Base-by-base conservation (phyloP, 2,329 filamentous ascomycete genomes). In the Ceratocystis variospora region DNA sequence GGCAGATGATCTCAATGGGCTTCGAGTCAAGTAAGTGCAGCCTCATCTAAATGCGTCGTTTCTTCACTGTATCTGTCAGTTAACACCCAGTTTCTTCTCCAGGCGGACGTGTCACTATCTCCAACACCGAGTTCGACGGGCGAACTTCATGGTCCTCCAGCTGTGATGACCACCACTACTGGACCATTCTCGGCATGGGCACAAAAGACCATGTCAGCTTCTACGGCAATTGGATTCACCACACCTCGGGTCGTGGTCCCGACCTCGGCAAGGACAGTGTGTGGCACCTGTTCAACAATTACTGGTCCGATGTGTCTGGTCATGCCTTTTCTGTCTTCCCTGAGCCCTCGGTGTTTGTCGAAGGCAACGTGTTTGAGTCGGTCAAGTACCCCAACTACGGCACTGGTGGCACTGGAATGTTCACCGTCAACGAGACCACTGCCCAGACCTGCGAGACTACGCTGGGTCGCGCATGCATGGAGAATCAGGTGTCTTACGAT, bases 91-190 rank as follows among this genome's bases (percentile, higher is more conserved):
- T 7, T 19, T 25, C 1, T 22, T 31, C 7, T 19, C 2, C 44
- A 15, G 67, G 44, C 15, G 67, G 74, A 19, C 74, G 74, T 62
- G 74, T 79, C 0, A 79, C 79, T 1, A 73, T 80, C 62, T 78
- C 77, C 8, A 80, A 80, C 74, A 77, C 73, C 70, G 76, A 77
- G 46, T 76, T 80, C 67, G 74, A 80, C 64, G 78, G 79, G 5
- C 68, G 69, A 1, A 78, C 78, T 0, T 72, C 70, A 28, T 78
- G 75, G 70, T 79, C 77, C 0, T 74, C 77, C 8, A 73, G 73
- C 31, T 80, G 78, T 69, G 76, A 80, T 66, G 72, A 72, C 28
- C 73, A 80, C 57, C 77, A 79, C 70, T 80, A 80, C 73, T 80
- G 78, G 79, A 73, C 72, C 3, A 72, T 78, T 64, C 74, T 78